Evolutionary conservation across 1,139 yeast genomes (phyloP), one percentile per base, ranked within the genome.

Genomic region (Lodderomyces metapsilosis): DNA sequence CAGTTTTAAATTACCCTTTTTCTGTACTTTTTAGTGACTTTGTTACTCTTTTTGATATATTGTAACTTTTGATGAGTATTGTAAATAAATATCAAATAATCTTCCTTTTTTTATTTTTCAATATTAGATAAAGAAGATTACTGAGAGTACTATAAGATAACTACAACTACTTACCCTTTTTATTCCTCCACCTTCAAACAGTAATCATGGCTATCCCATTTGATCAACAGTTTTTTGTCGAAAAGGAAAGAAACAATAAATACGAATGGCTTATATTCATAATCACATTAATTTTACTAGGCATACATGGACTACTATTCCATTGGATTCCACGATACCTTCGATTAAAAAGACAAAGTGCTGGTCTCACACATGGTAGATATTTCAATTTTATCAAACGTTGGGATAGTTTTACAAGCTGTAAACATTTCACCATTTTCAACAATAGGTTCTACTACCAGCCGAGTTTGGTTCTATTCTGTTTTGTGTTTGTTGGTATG

Each of bases 271-370:
- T 68, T 22, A 51, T 42, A 5, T 64, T 64, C 43, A 60, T 56
- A 0, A 23, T 66, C 4, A 53, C 63, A 2, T 30, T 71, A 3
- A 13, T 54, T 2, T 43, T 59, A 1, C 52, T 73, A n/a, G 44
- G 58, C 0, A 13, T 60, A 4, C 73, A 74, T 56, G 80, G 79
- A 5, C 9, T 68, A 3, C 24, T 72, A 1, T 70, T 72, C 51
- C 62, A 67, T 41, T 71, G 76, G 74, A 53, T 70, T 5, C 77
- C 77, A 48, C 36, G 53, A 27, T 51, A 40, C n/a, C 37, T 56
- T 11, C 47, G 58, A 39, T 27, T 36, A 4, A 33, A 46, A 4
- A 38, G 41, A 31, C n/a, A 31, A 31, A 18, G 28, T 7, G 10
- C 21, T 5, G 34, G 47, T 3, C 27, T 45, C 9, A 40, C 25